Evolutionary conservation across 106 monocot species (phyloP).

Genomic region (Gastrodia elata): DNA sequence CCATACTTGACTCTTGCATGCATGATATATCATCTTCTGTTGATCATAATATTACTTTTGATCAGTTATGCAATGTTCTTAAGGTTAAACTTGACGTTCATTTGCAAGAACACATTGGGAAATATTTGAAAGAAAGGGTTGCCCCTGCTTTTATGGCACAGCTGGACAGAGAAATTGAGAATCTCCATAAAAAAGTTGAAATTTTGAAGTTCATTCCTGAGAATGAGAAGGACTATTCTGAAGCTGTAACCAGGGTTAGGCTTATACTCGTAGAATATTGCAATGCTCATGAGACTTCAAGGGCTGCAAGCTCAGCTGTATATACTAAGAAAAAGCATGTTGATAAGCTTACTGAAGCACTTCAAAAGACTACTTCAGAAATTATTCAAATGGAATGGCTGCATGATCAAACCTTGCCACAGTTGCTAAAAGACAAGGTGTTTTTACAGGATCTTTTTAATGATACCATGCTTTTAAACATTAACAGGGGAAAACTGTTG

Average conservation of each 20-base stretch:
- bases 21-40: slow-evolving; percentile 73
- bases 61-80: slow-evolving; percentile 50
- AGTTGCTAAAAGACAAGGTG: slow-evolving; percentile 32
- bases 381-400: slow-evolving; percentile 84
- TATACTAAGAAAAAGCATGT: slow-evolving; percentile 57
- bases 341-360: slow-evolving; percentile 54
- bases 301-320: slow-evolving; percentile 61
- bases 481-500: slow-evolving; percentile 53
- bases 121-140: slow-evolving; percentile 65
- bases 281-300: slow-evolving; percentile 78
- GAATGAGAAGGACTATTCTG: slow-evolving; percentile 31
- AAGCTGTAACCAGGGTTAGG: slow-evolving; percentile 41
- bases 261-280: slow-evolving; percentile 87
- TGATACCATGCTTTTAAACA: slow-evolving; percentile 50
- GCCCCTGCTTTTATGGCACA: slow-evolving; percentile 50
- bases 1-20: slow-evolving; percentile 67
- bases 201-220: slow-evolving; percentile 28
- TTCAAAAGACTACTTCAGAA: slow-evolving; percentile 59
- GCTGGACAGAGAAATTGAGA: slow-evolving; percentile 44
- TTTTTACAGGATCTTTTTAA: slow-evolving; percentile 41
- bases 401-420: slow-evolving; percentile 44
- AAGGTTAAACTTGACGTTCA: slow-evolving; percentile 62
- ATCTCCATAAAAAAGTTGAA: slow-evolving; percentile 34
- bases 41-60: slow-evolving; percentile 62
- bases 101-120: slow-evolving; percentile 41